Base-by-base conservation (phyloP, 257 asterid genomes). In the Capsicum pubescens region DNA sequence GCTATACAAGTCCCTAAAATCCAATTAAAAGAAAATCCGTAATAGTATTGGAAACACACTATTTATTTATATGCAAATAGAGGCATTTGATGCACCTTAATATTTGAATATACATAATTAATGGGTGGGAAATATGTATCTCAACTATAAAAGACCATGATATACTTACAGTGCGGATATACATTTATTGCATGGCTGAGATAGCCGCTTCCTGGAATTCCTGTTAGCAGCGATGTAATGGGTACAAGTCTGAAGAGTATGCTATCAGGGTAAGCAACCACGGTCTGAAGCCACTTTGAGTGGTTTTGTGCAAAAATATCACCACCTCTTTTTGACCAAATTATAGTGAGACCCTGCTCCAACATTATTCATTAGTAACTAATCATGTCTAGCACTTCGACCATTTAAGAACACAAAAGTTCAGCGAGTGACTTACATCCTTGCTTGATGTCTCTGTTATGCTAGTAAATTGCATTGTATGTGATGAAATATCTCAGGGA, bases 251-350 rank as follows among this genome's bases (percentile, higher is more conserved):
- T 97, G 89, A 97, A 93, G 82, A 92, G 96, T 67, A 95, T 86
- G 82, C 97, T 97, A 88, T 97, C 99, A 11, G 99, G 97, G 69
- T 92, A 95, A 82, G 91, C 96, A 74, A 97, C 92, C 91, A 97
- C 90, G 1, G 97, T 93, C 91, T 95, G 99, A 61, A 97, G 98
- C 99, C 99, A 97, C 90, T 95, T 91, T 77, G 98, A 93, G 89
- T 97, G 99, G 92, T 96, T 95, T 88, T 93, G 99, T 13, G 98
- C 89, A 90, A 97, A 97, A 85, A 95, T 95, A 83, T 97, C 97
- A 56, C 99, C 99, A 67, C 99, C 99, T 90, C 99, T 91, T 93
- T 95, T 97, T 83, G 98, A 95, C 98, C 98, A 97, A 88, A 97
- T 93, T 61, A 97, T 91, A 8, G 99, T 95, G 64, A 97, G 97